These are phyloP conservation scores for Fonsecaea nubica DNA, from an alignment of 2,329 filamentous ascomycete genomes.

Conservation along the genomic window DNA sequence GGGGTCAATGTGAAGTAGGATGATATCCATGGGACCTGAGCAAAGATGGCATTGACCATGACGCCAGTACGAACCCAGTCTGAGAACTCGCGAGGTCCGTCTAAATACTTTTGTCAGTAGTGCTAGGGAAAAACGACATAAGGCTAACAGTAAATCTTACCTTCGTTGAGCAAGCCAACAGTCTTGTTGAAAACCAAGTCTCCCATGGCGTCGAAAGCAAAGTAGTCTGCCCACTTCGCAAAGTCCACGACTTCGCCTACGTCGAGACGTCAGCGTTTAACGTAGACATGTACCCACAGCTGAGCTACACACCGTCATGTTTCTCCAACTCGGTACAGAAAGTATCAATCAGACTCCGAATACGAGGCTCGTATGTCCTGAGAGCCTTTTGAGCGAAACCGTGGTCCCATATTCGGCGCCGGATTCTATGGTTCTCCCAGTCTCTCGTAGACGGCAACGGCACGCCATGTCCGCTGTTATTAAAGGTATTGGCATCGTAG, in stretches of 20 bases:
- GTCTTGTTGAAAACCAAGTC: constrained; percentile 45
- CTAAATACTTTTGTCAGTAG: background rate
- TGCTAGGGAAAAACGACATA: background rate
- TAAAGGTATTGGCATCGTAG: constrained; percentile 1
- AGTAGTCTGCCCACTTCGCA: constrained; percentile 49
- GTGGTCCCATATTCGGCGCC: constrained; percentile 9
- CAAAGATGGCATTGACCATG: background rate
- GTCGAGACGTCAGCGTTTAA: no score
- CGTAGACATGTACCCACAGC: no score
- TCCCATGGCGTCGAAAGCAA: constrained; percentile 45
- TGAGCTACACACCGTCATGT: background rate
- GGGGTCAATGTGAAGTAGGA: background rate
- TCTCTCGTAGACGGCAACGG: background rate
- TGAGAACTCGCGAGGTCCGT: constrained; percentile 5
- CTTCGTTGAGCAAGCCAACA: constrained; percentile 42
- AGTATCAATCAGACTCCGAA: constrained; percentile 4
- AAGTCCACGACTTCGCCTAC: constrained; percentile 41
- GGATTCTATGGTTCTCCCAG: constrained; percentile 6
- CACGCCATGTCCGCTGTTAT: background rate
- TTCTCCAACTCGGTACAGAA: background rate
- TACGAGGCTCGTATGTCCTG: constrained; percentile 63
- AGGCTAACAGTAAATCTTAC: background rate
- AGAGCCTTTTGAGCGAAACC: constrained; percentile 71
- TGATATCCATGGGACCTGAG: constrained; percentile 6
- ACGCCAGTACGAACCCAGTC: background rate